These are phyloP conservation scores for Lentithecium fluviatile DNA, from an alignment of 495 filamentous ascomycete genomes.

Conservation along the genomic window DNA sequence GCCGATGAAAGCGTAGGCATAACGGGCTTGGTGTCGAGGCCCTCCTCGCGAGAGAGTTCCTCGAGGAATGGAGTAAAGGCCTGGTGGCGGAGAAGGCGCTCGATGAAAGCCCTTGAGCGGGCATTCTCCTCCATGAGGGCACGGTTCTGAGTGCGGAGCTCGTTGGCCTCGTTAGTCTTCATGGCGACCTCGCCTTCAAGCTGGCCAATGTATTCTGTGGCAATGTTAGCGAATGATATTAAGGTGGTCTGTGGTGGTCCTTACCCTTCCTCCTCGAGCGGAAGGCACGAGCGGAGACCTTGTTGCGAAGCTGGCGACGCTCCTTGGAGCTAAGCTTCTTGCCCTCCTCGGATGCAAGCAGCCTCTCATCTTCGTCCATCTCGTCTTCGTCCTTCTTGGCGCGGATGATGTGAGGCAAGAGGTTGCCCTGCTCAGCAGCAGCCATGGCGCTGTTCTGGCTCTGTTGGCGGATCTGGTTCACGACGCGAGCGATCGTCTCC, in stretches of 20 bases:
- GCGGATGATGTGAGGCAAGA: conserved; percentile 56
- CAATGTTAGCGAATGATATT: conserved; percentile 50
- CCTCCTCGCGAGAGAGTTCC: conserved; percentile 51
- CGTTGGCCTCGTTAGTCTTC: conserved; percentile 40
- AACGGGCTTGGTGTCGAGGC: conserved; percentile 31
- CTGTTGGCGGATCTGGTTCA: conserved; percentile 78
- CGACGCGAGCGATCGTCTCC: conserved; percentile 79
- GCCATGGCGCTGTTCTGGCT: conserved; percentile 54
- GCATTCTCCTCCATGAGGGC: conserved; percentile 76
- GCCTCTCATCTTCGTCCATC: conserved; percentile 95
- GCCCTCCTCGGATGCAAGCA: conserved; percentile 91
- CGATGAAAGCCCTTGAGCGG: conserved; percentile 72
- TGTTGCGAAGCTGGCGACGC: conserved; percentile 91
- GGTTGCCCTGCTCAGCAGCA: conserved; percentile 48
- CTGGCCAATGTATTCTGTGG: conserved; percentile 85
- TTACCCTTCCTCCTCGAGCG: conserved; percentile 93
- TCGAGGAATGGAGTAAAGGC: conserved; percentile 79
- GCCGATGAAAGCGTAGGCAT: conserved; percentile 8
- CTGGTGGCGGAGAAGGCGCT: conserved; percentile 81
- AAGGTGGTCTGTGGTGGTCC: conserved; percentile 29
- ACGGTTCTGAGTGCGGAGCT: conserved; percentile 70
- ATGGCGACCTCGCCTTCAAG: conserved; percentile 79
- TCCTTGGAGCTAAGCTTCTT: conserved; percentile 97
- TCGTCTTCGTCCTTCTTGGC: conserved; percentile 88
- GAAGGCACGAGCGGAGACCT: conserved; percentile 96